A percentile compares a stretch with the other conserved stretches of the same genome.
Evolutionary conservation across 129 eudicot species (phyloP).

Genomic region (Artemisia annua): DNA sequence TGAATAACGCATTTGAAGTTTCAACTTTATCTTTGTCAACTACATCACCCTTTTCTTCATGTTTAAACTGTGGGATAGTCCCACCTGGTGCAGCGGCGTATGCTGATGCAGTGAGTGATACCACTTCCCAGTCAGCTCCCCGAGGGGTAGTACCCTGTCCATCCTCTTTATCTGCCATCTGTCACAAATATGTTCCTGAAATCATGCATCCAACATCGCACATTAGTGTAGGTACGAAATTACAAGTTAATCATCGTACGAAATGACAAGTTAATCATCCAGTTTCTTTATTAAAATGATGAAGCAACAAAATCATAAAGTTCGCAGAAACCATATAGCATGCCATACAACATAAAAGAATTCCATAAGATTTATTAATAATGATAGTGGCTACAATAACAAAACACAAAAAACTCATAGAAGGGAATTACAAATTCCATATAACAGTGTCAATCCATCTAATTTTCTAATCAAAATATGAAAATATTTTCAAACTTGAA

Average conservation of each 20-base stretch:
- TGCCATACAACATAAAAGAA: background rate
- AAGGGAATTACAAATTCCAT: background rate
- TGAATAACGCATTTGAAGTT: slow-evolving; percentile 52
- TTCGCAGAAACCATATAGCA: too few relatives aligned
- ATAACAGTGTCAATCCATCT: background rate
- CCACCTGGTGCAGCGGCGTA: slow-evolving; percentile 88
- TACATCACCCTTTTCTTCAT: slow-evolving; percentile 27
- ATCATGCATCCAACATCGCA: background rate
- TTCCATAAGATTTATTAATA: background rate
- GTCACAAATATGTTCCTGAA: slow-evolving; percentile 2
- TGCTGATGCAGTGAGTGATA: slow-evolving; percentile 86
- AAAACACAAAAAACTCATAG: background rate
- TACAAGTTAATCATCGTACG: too few relatives aligned
- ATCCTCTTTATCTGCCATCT: slow-evolving; percentile 64
- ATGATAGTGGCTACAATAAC: background rate
- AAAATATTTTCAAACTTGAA: background rate
- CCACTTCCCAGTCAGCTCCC: slow-evolving; percentile 98
- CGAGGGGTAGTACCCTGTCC: slow-evolving; percentile 43
- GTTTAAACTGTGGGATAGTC: slow-evolving; percentile 23
- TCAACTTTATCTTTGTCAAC: slow-evolving; percentile 41
- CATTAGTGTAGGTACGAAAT: slow-evolving; percentile 1
- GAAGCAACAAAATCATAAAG: background rate
- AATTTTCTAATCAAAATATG: background rate
- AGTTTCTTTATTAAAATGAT: slow-evolving; percentile 1
- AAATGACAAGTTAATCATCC: background rate